Evolutionary conservation across 2,329 filamentous ascomycete species (phyloP), one percentile per base, ranked within the genome.

Genomic region (Neonectria punicea): DNA sequence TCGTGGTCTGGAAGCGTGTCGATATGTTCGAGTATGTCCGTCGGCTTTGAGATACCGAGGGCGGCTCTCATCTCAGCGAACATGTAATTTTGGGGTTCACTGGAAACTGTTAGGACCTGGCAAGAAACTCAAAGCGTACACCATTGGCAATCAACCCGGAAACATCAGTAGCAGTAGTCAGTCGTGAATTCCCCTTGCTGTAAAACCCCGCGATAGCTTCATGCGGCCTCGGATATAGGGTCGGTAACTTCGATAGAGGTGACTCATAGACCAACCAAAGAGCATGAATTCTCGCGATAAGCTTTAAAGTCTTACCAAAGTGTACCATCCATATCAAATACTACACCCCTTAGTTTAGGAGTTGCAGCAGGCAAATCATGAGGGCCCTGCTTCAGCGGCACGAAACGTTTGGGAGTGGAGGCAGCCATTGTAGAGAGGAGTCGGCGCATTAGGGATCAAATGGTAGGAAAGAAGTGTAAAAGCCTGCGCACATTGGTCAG

Each of bases 241-340:
- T 51, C 36, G 30, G 28, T n/a, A 18, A 32, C 7, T 13, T 13
- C 16, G 49, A 51, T 25, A 13, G 10, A 10, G 49, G 41, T 51
- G 51, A 51, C 34, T 51, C 30, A 44, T 28, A 22, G 25, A 44
- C 2, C 13, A 36, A 25, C 10, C 30, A 34, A 28, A 22, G 36
- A 43, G 34, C 10, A 39, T 6, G 18, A 54, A 43, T 16, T 22
- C 14, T 20, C 10, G 34, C n/a, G n/a, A 44, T 46, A 34, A 46
- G 55, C 53, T 58, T 61, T 36, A 44, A 53, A 49, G 20, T 84
- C 90, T 81, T 81, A 97, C 94, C 92, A 98, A 65, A 98, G 81
- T 25, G 95, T 99, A 4, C 95, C 95, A 79, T 99, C 95, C 68
- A 99, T 93, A 81, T 99, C 95, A 80, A 98, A 98, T 14, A 98